Conservation (phyloP, 805 yeast genomes). For the Wickerhamiella shivajii region DNA sequence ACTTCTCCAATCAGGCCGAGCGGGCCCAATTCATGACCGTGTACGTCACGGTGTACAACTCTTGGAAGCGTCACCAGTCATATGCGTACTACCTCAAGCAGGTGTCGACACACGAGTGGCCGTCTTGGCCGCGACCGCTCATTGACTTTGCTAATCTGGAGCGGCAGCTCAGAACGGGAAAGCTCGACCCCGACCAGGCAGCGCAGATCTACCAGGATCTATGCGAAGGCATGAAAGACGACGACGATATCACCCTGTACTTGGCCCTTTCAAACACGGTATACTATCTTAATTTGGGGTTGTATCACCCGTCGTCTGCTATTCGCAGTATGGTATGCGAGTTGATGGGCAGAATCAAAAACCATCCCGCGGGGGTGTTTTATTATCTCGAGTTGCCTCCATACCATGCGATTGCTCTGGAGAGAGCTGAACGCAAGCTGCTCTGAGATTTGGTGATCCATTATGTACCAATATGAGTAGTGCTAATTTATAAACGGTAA, state of each 20-base stretch:
- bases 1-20: constrained; percentile 20
- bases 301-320: constrained; percentile 20
- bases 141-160: constrained; percentile 15
- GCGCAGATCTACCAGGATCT: constrained; percentile 18
- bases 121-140: constrained; percentile 14
- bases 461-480: not conserved
- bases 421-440: constrained; percentile 7
- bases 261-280: constrained; percentile 18
- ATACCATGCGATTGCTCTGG: constrained; percentile 10
- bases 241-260: constrained; percentile 20
- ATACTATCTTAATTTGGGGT: constrained; percentile 21
- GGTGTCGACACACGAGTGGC: constrained; percentile 4
- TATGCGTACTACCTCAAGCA: constrained; percentile 16
- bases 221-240: constrained; percentile 16
- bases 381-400: constrained; percentile 15
- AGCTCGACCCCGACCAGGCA: constrained; percentile 17
- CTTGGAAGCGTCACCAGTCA: constrained; percentile 21
- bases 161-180: constrained; percentile 5
- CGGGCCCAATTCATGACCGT: constrained; percentile 15
- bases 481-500: too few relatives aligned
- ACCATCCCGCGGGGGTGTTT: constrained; percentile 20
- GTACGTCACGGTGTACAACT: constrained; percentile 20
- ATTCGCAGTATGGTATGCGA: constrained; percentile 17
- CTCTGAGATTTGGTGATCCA: too few relatives aligned
- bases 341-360: constrained; percentile 18